Evolutionary conservation across 345 rosid species (phyloP), one percentile per base, ranked within the genome.

Genomic region (Turnera subulata): DNA sequence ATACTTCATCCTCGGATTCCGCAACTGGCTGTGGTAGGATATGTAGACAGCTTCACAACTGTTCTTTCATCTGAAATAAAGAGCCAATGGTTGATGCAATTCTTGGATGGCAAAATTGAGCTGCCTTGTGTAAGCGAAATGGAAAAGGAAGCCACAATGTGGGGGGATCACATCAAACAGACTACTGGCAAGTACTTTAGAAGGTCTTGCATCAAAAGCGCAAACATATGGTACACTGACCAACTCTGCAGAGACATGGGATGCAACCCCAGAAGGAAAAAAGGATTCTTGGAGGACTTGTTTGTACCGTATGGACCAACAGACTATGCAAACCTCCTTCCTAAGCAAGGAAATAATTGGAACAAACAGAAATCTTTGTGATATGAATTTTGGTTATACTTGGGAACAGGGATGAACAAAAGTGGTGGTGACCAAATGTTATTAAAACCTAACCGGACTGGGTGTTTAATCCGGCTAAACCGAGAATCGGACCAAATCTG

Each of bases 141-240:
- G 82, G 81, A 76, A 40, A 44, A 57, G 12, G 76, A 79, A 7
- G 50, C 53, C 43, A 44, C 1, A 22, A 50, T 56, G 32, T 73
- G 79, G 77, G 63, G 67, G 11, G 19, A 46, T 47, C 72, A 53
- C 53, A 58, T 40, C 74, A 73, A 76, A 64, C 40, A 17, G 58
- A 69, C 46, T 35, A 52, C 75, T 0, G 70, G 68, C 9, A 5
- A 13, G 4, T 39, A 76, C 59, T 70, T 49, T 61, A 55, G 55
- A 35, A 76, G 61, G 42, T 67, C 76, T n/a, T 64, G 78, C 69
- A 63, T 71, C 10, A 74, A 47, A 10, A 58, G 46, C 6, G 62
- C 64, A n/a, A 76, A 79, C 11, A 70, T 76, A 33, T 79, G 80
- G 75, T 62, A 76, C 64, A 76, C 64, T 56, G 80, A 79, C 46